Evolutionary conservation across 495 filamentous ascomycete species (phyloP).

Genomic region (Pyrenula massariospora): DNA sequence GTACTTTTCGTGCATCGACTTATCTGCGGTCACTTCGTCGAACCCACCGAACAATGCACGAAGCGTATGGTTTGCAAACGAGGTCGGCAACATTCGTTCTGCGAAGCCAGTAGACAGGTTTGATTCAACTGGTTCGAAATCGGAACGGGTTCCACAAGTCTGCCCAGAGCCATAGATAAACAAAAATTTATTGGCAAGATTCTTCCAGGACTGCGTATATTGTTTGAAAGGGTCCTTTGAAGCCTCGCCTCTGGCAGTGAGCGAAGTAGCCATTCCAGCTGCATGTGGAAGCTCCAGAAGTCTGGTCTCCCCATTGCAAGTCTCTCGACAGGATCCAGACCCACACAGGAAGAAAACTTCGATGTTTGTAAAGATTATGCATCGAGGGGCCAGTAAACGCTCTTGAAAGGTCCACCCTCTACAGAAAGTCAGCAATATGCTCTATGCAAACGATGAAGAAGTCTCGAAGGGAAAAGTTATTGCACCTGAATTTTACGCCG

Average conservation of each 20-base stretch:
- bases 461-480: neutral
- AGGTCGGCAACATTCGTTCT: neutral
- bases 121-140: neutral
- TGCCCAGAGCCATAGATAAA: neutral
- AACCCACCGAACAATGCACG: neutral
- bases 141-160: neutral
- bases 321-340: neutral
- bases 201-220: neutral
- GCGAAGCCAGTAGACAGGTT: neutral
- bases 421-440: neutral
- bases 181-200: neutral
- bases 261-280: neutral
- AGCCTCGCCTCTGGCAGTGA: neutral
- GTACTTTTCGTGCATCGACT: neutral
- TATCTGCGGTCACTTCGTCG: neutral
- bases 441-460: neutral
- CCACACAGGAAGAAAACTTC: neutral
- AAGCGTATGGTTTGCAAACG: neutral
- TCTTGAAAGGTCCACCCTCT: conserved; percentile 1
- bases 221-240: neutral
- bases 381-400: neutral
- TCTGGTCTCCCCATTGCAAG: neutral
- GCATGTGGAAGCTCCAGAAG: neutral
- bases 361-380: neutral
- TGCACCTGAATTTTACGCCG: neutral